Evolutionary conservation across 257 asterid species (phyloP).

Genomic region (Catharanthus roseus): DNA sequence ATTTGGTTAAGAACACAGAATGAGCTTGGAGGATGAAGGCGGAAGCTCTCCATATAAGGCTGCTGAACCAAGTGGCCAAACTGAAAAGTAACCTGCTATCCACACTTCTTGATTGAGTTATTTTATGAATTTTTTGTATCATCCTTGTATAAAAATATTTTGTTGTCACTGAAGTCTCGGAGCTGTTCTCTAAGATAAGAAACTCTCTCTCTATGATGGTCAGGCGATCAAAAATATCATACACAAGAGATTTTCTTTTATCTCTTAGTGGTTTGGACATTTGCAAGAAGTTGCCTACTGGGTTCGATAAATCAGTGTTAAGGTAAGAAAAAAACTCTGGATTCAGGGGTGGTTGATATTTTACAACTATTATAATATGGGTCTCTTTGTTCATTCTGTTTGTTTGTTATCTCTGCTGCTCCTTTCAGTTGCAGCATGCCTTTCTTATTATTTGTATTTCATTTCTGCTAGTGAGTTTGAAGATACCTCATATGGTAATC

Average conservation of each 20-base stretch:
- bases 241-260: constrained; percentile 63
- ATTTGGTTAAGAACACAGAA: constrained; percentile 28
- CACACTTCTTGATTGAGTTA: constrained; percentile 6
- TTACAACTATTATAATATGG: not conserved
- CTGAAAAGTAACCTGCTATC: constrained; percentile 35
- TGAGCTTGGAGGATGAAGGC: constrained; percentile 66
- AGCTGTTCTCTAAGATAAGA: constrained; percentile 16
- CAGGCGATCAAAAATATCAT: constrained; percentile 57
- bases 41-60: constrained; percentile 27
- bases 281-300: constrained; percentile 74
- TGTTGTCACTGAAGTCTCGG: not conserved
- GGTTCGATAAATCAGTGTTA: constrained; percentile 41
- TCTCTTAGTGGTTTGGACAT: constrained; percentile 55
- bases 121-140: not conserved
- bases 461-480: constrained; percentile 55
- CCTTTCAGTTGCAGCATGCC: not conserved
- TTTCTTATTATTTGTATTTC: constrained; percentile 19
- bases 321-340: constrained; percentile 34
- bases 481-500: constrained; percentile 40
- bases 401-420: not conserved
- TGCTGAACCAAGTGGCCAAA: constrained; percentile 25
- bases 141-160: constrained; percentile 5
- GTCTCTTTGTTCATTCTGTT: not conserved
- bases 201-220: constrained; percentile 20
- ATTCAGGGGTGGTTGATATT: not conserved